These are phyloP conservation scores for Cyberlindnera mycetangii DNA, from an alignment of 805 yeast species.

Conservation along the genomic window DNA sequence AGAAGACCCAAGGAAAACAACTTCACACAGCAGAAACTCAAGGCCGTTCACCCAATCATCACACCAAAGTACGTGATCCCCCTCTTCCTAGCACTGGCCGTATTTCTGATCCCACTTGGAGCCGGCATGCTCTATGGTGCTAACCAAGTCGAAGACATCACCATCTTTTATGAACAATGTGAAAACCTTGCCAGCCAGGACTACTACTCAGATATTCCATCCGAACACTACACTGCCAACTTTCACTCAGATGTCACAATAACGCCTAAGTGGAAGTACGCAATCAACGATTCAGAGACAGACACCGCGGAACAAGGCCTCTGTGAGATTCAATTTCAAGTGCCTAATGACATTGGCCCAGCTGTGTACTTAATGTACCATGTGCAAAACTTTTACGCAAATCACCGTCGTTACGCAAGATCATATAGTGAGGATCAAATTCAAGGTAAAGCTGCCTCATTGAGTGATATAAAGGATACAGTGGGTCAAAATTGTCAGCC, in stretches of 20 bases:
- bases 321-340: constrained; percentile 71
- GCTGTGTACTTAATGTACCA: constrained; percentile 79
- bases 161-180: constrained; percentile 77
- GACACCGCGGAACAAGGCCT: constrained; percentile 49
- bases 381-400: constrained; percentile 86
- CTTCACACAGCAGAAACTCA: constrained; percentile 64
- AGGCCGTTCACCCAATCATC: constrained; percentile 71
- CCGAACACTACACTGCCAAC: constrained; percentile 50
- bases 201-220: constrained; percentile 51
- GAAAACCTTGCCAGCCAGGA: constrained; percentile 44
- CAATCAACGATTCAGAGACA: constrained; percentile 38
- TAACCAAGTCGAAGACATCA: constrained; percentile 65
- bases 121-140: constrained; percentile 75
- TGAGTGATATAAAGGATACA: constrained; percentile 45
- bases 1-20: constrained; percentile 72
- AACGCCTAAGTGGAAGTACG: constrained; percentile 68
- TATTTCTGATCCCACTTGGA: constrained; percentile 88
- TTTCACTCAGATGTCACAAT: constrained; percentile 45
- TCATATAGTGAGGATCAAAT: constrained; percentile 85
- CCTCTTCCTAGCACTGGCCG: constrained; percentile 65
- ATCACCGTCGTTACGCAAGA: constrained; percentile 90
- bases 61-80: constrained; percentile 91
- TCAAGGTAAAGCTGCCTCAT: constrained; percentile 66
- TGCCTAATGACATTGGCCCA: constrained; percentile 68
- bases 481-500: constrained; percentile 64